A percentile compares a stretch with the other conserved stretches of the same genome.
phyloP scores from a whole-genome alignment of 2,329 filamentous ascomycete genomes.

The Diplodia mutila region DNA sequence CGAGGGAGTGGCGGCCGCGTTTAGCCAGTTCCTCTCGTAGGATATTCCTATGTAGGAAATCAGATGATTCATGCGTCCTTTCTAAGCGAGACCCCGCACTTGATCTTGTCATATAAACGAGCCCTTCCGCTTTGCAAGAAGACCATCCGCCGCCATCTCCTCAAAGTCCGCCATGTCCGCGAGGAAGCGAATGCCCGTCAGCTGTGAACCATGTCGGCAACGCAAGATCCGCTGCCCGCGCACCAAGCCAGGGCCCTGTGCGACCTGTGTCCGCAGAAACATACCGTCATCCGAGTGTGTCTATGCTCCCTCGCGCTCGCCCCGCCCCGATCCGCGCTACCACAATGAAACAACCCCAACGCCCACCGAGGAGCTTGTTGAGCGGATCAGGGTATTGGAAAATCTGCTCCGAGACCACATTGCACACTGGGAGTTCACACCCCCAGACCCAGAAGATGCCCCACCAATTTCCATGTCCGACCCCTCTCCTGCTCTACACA shows the following conservation, averaged over 20 bases:
- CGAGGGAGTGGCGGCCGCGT: slow-evolving; percentile 38
- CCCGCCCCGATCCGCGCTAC: neutral
- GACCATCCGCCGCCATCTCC: neutral
- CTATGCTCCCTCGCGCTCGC: neutral
- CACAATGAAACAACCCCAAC: too few relatives aligned
- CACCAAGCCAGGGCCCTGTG: neutral
- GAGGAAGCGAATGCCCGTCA: neutral
- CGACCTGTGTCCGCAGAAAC: neutral
- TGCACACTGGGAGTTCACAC: neutral
- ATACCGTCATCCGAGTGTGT: neutral
- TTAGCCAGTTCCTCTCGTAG: slow-evolving; percentile 30
- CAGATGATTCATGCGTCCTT: neutral
- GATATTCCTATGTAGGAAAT: neutral
- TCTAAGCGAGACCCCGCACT: neutral
- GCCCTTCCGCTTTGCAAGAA: neutral
- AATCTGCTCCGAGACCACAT: neutral
- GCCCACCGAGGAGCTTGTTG: neutral
- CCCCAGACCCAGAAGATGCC: too few relatives aligned
- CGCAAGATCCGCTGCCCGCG: slow-evolving; percentile 1
- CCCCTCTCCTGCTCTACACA: neutral
- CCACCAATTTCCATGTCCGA: neutral
- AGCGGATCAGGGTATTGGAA: neutral
- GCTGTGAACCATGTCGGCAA: neutral
- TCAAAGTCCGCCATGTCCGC: slow-evolving; percentile 3
- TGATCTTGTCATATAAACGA: neutral